phyloP scores from a whole-genome alignment of 2,329 filamentous ascomycete genomes.

The Meredithiella fracta region DNA sequence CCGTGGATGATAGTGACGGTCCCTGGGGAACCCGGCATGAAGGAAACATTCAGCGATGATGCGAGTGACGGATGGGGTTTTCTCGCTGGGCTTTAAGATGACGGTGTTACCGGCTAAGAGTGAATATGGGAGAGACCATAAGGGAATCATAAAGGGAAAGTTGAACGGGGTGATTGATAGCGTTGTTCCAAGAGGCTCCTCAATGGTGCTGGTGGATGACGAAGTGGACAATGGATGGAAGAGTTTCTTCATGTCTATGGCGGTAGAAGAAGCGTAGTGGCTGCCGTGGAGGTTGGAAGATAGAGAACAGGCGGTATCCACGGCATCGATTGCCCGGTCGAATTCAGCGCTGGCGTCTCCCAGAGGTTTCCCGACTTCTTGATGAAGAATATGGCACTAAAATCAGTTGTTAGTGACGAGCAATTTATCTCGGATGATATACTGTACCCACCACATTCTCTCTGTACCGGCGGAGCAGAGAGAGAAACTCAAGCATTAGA shows the following conservation, averaged over 20 bases:
- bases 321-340: conserved; percentile 16
- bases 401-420: neutral
- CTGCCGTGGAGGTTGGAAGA: conserved; percentile 14
- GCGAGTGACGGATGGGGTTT: conserved; percentile 29
- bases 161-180: conserved; percentile 44
- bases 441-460: conserved; percentile 12
- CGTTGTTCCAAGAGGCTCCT: conserved; percentile 32
- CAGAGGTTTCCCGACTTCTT: conserved; percentile 17
- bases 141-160: conserved; percentile 29
- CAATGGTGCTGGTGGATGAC: conserved; percentile 13
- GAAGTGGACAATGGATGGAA: neutral
- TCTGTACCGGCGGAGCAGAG: conserved; percentile 7
- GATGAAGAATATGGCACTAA: conserved; percentile 6
- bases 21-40: conserved; percentile 57
- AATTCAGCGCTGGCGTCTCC: conserved; percentile 17
- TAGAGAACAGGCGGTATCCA: conserved; percentile 15
- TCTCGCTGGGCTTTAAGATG: conserved; percentile 37
- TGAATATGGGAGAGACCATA: conserved; percentile 32
- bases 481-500: conserved; percentile 5
- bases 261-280: neutral
- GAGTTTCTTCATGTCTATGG: neutral
- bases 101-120: conserved; percentile 33
- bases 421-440: neutral
- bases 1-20: conserved; percentile 61
- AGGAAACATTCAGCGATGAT: conserved; percentile 39